Base-by-base conservation (phyloP, 2,329 filamentous ascomycete genomes). In the Fusarium sp. region DNA sequence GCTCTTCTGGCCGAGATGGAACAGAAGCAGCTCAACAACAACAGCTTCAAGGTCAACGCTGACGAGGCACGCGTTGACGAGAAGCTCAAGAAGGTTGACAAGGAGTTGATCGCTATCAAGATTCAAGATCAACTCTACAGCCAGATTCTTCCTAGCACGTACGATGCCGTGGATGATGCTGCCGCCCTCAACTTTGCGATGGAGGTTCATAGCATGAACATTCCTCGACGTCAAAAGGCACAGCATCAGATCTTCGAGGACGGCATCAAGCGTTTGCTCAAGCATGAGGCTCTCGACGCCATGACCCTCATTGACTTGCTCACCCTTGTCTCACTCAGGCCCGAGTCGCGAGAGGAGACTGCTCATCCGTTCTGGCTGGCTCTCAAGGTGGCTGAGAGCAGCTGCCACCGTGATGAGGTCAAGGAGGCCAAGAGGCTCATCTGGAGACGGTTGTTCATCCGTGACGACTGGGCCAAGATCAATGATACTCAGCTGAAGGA, bases 371-470 rank as follows among this genome's bases (percentile, higher is more conserved):
- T 97, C 80, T 93, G 90, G 80, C 85, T 93, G 69, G 95, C 95
- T 24, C 86, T 97, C 20, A 85, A 88, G 77, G 89, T 88, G 62
- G 89, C 84, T 77, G 87, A 85, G 81, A 87, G 84, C 79, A 90
- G 84, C 73, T 87, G 86, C 76, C 86, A 81, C 76, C 85, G 84
- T 73, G 91, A 85, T 20, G 87, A 89, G n/a, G 86, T 89, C 53
- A 87, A 88, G 71, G 87, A 92, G 72, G 88, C 88, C 6, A 86
- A 87, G 80, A 83, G 85, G 17, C 84, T 91, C 42, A 93, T 98
- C 71, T 99, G 96, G 96, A 92, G 96, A 79, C 91, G 96, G 62
- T 92, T 94, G 70, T 93, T 93, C 78, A 88, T 96, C 74, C 90
- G 92, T 58, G 95, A 98, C 80, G 90, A 98, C 79, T 99, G 96